phyloP scores from a whole-genome alignment of 139 green algal species.

The Chlamydomonas schloesseri region DNA sequence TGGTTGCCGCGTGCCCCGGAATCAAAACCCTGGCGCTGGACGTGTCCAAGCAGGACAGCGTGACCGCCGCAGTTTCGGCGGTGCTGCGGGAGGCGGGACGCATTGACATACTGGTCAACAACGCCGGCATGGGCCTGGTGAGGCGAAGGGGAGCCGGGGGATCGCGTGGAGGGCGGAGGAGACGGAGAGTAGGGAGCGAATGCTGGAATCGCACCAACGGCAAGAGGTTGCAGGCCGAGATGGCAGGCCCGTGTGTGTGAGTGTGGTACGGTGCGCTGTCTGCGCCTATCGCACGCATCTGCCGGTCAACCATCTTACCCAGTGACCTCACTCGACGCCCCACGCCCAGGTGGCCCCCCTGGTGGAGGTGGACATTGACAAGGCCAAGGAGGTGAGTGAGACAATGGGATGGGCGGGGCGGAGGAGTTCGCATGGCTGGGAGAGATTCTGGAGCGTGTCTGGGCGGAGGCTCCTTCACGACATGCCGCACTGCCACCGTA shows the following conservation, averaged over 20 bases:
- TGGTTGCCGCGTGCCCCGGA: not conserved
- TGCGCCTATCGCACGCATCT: too few relatives aligned
- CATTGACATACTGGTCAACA: slow-evolving; percentile 44
- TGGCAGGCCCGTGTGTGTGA: too few relatives aligned
- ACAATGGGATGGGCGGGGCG: not conserved
- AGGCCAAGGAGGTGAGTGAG: slow-evolving; percentile 31
- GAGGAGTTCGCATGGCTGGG: too few relatives aligned
- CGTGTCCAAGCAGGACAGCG: slow-evolving; percentile 35
- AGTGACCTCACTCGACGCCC: too few relatives aligned
- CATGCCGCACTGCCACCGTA: too few relatives aligned
- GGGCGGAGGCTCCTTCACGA: too few relatives aligned
- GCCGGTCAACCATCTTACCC: too few relatives aligned
- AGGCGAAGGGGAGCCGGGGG: not conserved
- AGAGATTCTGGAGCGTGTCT: too few relatives aligned
- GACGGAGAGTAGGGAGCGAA: not conserved
- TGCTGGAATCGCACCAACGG: too few relatives aligned
- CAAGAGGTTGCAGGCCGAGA: too few relatives aligned
- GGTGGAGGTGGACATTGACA: slow-evolving; percentile 16
- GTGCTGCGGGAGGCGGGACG: slow-evolving; percentile 10
- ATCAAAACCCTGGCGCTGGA: slow-evolving; percentile 45
- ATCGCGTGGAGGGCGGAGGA: not conserved
- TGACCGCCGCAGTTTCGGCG: slow-evolving; percentile 19
- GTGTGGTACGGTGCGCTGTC: too few relatives aligned
- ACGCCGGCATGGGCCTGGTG: slow-evolving; percentile 38
- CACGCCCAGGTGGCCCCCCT: slow-evolving; percentile 32